These are phyloP conservation scores for Reticulascus tulasneorum DNA, from an alignment of 2,329 filamentous ascomycete species.

Conservation along the genomic window DNA sequence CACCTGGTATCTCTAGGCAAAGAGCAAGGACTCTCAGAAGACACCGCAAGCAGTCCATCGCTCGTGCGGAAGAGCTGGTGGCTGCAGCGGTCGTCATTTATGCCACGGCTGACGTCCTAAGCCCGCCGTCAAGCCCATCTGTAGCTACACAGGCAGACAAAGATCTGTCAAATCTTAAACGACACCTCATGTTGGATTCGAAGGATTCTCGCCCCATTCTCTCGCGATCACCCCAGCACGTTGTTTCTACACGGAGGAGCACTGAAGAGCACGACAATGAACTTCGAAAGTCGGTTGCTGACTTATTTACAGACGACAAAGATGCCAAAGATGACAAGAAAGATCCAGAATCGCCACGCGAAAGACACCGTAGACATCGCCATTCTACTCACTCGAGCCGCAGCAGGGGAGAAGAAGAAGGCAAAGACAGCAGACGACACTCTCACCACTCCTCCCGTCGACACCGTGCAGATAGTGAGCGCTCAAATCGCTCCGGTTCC, in stretches of 20 bases:
- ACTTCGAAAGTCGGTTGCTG: constrained; percentile 46
- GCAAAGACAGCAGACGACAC: constrained; percentile 22
- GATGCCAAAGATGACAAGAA: constrained; percentile 37
- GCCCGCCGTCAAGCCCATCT: constrained; percentile 32
- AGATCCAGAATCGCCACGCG: constrained; percentile 21
- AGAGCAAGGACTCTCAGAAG: constrained; percentile 40
- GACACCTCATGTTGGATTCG: constrained; percentile 20
- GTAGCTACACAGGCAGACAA: constrained; percentile 16
- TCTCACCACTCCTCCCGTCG: constrained; percentile 20
- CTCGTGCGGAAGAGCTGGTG: constrained; percentile 47
- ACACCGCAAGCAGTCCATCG: constrained; percentile 40
- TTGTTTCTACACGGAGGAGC: constrained; percentile 23
- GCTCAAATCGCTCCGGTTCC: constrained; percentile 25
- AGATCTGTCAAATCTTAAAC: constrained; percentile 21
- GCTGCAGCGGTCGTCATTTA: constrained; percentile 52
- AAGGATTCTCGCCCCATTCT: constrained; percentile 21
- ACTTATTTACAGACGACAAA: constrained; percentile 54
- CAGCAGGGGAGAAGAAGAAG: constrained; percentile 27
- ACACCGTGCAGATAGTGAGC: constrained; percentile 33
- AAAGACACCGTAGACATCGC: constrained; percentile 38
- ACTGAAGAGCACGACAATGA: constrained; percentile 33
- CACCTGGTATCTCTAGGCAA: constrained; percentile 34
- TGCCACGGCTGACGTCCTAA: constrained; percentile 45
- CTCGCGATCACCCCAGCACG: constrained; percentile 23
- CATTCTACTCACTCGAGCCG: constrained; percentile 27